A percentile compares a stretch with the other conserved stretches of the same genome.
Conservation (phyloP, 441 rosid species). For the Syzygium malaccense region DNA sequence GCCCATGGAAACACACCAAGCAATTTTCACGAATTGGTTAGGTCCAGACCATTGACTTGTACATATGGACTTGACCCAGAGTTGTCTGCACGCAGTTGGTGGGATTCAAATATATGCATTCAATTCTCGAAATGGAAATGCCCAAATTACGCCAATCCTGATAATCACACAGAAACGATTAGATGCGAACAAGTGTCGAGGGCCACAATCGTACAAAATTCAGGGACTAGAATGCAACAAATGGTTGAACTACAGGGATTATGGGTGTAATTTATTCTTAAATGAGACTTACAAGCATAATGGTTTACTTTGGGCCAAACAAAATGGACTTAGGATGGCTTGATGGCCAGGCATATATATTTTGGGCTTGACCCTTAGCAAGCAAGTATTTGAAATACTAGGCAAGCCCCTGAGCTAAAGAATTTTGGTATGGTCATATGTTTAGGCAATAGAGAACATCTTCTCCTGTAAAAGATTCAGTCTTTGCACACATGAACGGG, state of each 20-base stretch:
- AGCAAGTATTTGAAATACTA: not conserved
- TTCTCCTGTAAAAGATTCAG: not conserved
- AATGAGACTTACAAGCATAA: not conserved
- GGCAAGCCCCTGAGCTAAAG: not conserved
- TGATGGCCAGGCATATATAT: not conserved
- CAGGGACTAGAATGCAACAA: not conserved
- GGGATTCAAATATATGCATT: not conserved
- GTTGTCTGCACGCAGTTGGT: not conserved
- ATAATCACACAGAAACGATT: not conserved
- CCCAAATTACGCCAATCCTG: not conserved
- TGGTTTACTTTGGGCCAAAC: not conserved
- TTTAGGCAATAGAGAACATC: not conserved
- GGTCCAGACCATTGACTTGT: fast-evolving
- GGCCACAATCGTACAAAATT: not conserved
- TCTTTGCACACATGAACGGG: not conserved
- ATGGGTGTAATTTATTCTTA: not conserved
- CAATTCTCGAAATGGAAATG: not conserved
- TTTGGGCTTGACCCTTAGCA: not conserved
- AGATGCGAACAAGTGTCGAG: not conserved
- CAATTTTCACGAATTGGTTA: not conserved
- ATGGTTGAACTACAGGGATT: not conserved
- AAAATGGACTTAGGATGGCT: not conserved
- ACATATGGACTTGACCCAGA: not conserved
- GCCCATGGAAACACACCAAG: not conserved
- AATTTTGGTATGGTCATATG: not conserved